Percentiles rank a stretch among this genome's conserved stretches.
These are phyloP conservation scores for Solanum chaucha DNA, from an alignment of 257 asterid genomes.

Conservation along the genomic window DNA sequence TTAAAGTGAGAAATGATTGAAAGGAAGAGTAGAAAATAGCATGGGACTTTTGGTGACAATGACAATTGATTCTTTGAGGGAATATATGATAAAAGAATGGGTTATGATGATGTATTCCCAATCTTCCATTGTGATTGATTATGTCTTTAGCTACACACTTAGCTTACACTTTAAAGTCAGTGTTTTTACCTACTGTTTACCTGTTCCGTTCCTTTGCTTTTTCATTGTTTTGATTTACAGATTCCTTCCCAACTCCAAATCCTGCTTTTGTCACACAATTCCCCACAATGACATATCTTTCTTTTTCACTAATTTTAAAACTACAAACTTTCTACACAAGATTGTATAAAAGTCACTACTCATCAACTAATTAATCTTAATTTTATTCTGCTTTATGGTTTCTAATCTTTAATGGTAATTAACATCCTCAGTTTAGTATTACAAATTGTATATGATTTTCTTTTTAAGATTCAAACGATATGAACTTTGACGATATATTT, in stretches of 20 bases:
- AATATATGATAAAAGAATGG: slow-evolving; percentile 37
- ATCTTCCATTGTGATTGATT: slow-evolving; percentile 30
- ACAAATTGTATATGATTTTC: neutral
- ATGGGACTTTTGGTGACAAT: slow-evolving; percentile 20
- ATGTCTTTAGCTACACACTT: slow-evolving; percentile 32
- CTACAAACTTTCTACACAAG: neutral
- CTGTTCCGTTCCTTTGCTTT: neutral
- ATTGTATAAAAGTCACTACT: neutral
- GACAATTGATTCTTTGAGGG: slow-evolving; percentile 32
- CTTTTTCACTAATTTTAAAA: neutral
- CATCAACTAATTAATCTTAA: neutral
- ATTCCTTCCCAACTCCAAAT: neutral
- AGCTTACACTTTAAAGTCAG: slow-evolving; percentile 7
- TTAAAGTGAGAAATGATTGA: neutral
- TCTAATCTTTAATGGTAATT: neutral
- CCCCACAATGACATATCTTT: neutral
- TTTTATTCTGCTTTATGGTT: neutral
- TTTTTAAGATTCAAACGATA: neutral
- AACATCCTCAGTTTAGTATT: neutral
- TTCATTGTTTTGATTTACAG: slow-evolving; percentile 1
- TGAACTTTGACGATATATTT: too few species aligned
- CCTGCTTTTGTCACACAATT: neutral
- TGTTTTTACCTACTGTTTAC: slow-evolving; percentile 18
- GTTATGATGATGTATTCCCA: slow-evolving; percentile 16
- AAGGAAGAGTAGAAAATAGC: slow-evolving; percentile 3